Evolutionary conservation across 306 rosid species (phyloP), one percentile per base, ranked within the genome.

Genomic region (Purshia tridentata): DNA sequence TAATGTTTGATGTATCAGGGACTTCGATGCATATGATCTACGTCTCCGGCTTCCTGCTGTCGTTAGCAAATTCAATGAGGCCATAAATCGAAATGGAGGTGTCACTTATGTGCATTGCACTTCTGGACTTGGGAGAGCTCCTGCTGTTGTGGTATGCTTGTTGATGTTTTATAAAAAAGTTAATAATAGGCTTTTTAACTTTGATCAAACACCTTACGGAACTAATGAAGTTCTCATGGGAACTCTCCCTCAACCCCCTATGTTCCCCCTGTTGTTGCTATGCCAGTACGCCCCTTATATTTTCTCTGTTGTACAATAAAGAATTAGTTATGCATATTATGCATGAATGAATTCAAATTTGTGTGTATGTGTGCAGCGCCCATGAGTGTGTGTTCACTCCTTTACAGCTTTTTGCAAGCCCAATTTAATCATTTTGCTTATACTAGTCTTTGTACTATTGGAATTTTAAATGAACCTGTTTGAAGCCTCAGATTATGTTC

Each of bases 81-180:
- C 96, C 62, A 18, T 91, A 73, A 89, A 84, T 64, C 78, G 76
- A 74, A 91, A 85, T 72, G 99, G 98, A 67, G 99, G 99, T 48
- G 90, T 91, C 70, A 78, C 93, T 75, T 94, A 91, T 77, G 70
- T 94, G 65, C 99, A 94, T 77, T 94, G 99, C 84, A 94, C 99
- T 76, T 97, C 99, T 76, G 99, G 99, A 77, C 86, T 94, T 67
- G 99, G 99, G 77, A 88, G 99, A 84, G 99, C 99, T 81, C 99
- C 99, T 23, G 91, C 96, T 76, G 89, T 83, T 84, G 90, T 80
- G 76, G 98, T 90, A 88, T 61, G 86, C 81, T 48, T 37, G 62
- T 29, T 35, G 52, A 14, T 15, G 4, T n/a, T 49, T 29, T 67
- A 49, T 15, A 48, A 29, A 19, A 40, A 19, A 70, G n/a, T 29